Percentiles rank a stretch among this genome's conserved stretches.
Evolutionary conservation across 176 grass and related monocot species (phyloP).

Genomic region (Carex littledalei): DNA sequence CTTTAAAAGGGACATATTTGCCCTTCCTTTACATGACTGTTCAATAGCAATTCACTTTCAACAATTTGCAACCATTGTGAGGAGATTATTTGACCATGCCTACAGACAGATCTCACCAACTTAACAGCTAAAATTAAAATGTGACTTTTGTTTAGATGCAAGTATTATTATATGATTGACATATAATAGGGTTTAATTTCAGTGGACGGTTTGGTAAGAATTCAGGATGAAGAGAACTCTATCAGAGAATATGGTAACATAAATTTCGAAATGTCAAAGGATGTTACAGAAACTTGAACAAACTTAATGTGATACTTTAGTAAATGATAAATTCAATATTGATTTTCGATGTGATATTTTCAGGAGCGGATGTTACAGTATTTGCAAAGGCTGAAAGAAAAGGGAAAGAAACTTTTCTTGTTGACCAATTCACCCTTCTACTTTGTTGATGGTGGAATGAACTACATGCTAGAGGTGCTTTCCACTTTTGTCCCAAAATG

Average conservation of each 20-base stretch:
- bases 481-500: constrained; percentile 3
- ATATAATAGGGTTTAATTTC: background rate
- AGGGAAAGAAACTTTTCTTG: constrained; percentile 92
- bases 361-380: constrained; percentile 63
- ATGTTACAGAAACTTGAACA: background rate
- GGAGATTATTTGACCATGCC: background rate
- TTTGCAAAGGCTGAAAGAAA: constrained; percentile 73
- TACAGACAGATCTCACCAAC: background rate
- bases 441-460: constrained; percentile 98
- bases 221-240: background rate
- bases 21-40: background rate
- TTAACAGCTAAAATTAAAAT: background rate
- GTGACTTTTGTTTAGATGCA: background rate
- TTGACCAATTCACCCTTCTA: constrained; percentile 96
- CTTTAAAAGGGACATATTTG: background rate
- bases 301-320: background rate
- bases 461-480: constrained; percentile 85
- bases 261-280: background rate
- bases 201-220: background rate
- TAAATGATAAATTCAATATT: constrained; percentile 8
- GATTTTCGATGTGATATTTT: constrained; percentile 24
- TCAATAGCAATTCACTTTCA: background rate
- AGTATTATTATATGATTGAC: background rate
- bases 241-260: background rate
- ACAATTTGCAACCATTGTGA: background rate